Evolutionary conservation across 2,329 filamentous ascomycete genomes (phyloP).

Genomic region (Teratosphaeria destructans): DNA sequence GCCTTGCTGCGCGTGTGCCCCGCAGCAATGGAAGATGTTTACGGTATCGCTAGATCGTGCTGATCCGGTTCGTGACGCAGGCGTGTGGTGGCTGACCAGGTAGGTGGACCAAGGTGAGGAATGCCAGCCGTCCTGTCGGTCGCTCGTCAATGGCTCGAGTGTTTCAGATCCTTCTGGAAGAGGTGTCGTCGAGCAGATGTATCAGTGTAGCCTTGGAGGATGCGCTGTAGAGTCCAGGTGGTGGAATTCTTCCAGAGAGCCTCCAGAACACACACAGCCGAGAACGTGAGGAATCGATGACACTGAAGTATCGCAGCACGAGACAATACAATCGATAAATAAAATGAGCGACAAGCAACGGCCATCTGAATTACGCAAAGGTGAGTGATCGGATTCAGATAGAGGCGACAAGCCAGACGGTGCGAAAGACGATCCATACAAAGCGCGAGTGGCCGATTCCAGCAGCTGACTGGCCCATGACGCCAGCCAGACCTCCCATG

Average conservation of each 20-base stretch:
- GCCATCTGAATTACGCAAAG: conserved; percentile 9
- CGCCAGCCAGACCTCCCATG: conserved; percentile 19
- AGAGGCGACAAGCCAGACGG: conserved; percentile 8
- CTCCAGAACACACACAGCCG: conserved; percentile 1
- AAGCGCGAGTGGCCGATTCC: conserved; percentile 9
- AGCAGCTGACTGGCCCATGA: conserved; percentile 20
- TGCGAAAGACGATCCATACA: conserved; percentile 7
- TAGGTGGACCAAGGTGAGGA: conserved; percentile 18
- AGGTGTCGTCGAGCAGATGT: background rate
- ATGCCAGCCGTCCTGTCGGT: conserved; percentile 18
- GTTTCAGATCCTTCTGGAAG: conserved; percentile 3
- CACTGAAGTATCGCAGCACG: conserved; percentile 6
- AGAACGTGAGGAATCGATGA: conserved; percentile 5
- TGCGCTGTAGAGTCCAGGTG: conserved; percentile 1
- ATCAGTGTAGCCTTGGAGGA: background rate
- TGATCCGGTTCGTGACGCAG: conserved; percentile 13
- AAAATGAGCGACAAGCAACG: conserved; percentile 9
- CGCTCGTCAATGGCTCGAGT: conserved; percentile 15
- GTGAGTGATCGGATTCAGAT: conserved; percentile 4
- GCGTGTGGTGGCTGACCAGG: conserved; percentile 17
- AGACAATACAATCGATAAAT: conserved; percentile 5
- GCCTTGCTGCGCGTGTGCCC: background rate
- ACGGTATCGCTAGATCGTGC: conserved; percentile 5
- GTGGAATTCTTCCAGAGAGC: background rate
- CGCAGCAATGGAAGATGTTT: background rate